These are phyloP conservation scores for Ramichloridium luteum DNA, from an alignment of 2,329 filamentous ascomycete genomes.

Conservation along the genomic window DNA sequence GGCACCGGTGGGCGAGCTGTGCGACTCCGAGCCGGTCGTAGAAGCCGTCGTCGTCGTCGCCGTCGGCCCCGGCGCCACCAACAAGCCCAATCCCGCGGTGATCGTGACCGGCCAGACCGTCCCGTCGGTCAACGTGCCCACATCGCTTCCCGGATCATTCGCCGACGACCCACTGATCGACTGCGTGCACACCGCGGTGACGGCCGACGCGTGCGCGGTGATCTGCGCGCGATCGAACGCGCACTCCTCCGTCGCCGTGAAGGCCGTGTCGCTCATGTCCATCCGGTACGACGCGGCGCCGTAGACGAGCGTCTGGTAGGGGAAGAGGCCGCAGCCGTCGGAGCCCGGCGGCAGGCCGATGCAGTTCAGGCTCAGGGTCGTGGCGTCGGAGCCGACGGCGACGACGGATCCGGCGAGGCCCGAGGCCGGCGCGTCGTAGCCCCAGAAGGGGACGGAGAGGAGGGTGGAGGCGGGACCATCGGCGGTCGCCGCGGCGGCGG, in stretches of 20 bases:
- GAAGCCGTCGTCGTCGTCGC: background rate
- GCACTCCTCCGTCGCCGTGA: too few species aligned
- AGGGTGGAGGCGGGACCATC: conserved; percentile 1
- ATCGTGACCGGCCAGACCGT: background rate
- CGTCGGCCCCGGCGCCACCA: background rate
- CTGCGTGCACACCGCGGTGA: conserved; percentile 9
- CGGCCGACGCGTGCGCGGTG: too few species aligned
- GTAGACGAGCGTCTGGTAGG: conserved; percentile 10
- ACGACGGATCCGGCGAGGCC: conserved; percentile 13
- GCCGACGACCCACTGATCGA: conserved; percentile 9
- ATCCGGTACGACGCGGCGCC: conserved; percentile 14
- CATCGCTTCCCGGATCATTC: conserved; percentile 12
- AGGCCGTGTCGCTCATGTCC: too few species aligned
- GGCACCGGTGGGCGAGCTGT: background rate
- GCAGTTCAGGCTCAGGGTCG: conserved; percentile 12
- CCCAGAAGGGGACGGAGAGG: conserved; percentile 13
- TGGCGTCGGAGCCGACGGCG: conserved; percentile 6
- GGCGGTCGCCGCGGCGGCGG: too few species aligned
- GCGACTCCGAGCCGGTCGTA: background rate
- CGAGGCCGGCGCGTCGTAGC: conserved; percentile 13
- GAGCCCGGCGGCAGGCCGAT: conserved; percentile 5
- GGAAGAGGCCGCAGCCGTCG: conserved; percentile 16
- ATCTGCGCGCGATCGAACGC: too few species aligned
- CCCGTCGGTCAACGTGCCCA: conserved; percentile 10
- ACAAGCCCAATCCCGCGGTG: background rate